Evolutionary conservation across 2,329 filamentous ascomycete genomes (phyloP), one percentile per base, ranked within the genome.

Genomic region (Colletotrichum gloeosporioides): DNA sequence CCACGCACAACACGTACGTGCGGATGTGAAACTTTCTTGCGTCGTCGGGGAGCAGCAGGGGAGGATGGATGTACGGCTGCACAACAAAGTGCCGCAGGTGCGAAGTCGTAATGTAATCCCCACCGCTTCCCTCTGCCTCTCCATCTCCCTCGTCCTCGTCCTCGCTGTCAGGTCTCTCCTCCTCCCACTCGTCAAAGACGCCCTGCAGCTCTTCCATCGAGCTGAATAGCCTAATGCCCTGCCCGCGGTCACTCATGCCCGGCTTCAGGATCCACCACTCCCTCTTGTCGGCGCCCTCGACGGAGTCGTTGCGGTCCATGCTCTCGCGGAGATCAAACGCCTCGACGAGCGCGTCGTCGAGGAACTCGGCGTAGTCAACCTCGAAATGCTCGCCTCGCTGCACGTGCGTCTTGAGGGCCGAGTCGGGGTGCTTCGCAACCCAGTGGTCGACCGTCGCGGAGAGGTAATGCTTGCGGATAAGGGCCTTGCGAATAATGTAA

Each of bases 241-340:
- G 96, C 0, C 96, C 97, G 29, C 96, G 91, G 83, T 99, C 97
- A 84, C 95, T 98, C 97, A 99, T 99, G 10, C 96, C 94, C 1
- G 97, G 96, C 86, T 99, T 99, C 76, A 99, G 85, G 79, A 99
- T 99, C 97, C 97, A 99, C 96, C 96, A 99, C 83, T 98, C 92
- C 75, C 90, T 89, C 57, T 90, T 86, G 25, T 71, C 77, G 65
- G 78, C 78, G 57, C 78, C 78, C 44, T 71, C 72, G 4, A 69
- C 63, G 15, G 74, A 78, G 8, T 77, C 75, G 80, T 98, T 98
- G 62, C 88, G 89, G 36, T 91, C 90, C 84, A 98, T 90, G 79
- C 94, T 96, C 73, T 95, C 95, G 25, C 93, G 90, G 68, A 99
- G 86, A 81, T 99, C 97, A 83, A 94, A 99, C 0, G 95, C 94